Base-by-base conservation (phyloP, 805 yeast species). In the Cyberlindnera xishuangbannaensis region DNA sequence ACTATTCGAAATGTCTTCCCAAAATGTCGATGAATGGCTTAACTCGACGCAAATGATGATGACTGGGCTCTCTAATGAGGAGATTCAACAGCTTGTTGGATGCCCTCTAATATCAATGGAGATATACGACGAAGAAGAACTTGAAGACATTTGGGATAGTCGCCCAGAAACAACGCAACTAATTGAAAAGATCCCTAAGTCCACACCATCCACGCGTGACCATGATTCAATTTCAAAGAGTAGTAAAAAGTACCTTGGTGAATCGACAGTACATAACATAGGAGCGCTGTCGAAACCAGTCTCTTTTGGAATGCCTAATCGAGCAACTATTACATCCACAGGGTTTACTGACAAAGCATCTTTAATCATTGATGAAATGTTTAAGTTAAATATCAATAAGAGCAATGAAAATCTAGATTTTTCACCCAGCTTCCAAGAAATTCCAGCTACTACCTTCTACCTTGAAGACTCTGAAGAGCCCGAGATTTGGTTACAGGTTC, bases 181-280 rank as follows among this genome's bases (percentile, higher is more conserved):
- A n/a, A n/a, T n/a, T n/a, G n/a, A n/a, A n/a, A n/a, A 31, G 19
- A 18, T 28, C 4, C 18, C 25, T 4, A 5, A 7, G 12, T 7
- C 18, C 6, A 22, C 8, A 10, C 17, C 7, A 21, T 18, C 13
- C 3, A 8, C 13, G 13, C 11, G 25, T 17, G 13, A 17, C 11
- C 5, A 19, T 16, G 19, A 12, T 25, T 14, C 25, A 12, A 28
- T 10, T 17, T 18, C 25, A 21, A 21, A 11, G 18, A 24, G 24
- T 6, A 25, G 28, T 12, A 33, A 16, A 18, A 20, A 12, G 6
- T 33, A 28, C 20, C 37, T 33, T 28, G 37, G 33, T 12, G 37
- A 34, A 12, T 34, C 34, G 6, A 25, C 15, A 3, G 24, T 14
- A 4, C 33, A 33, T 10, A 34, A 34, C 13, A 26, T 34, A 15